Evolutionary conservation across 495 filamentous ascomycete genomes (phyloP).

Genomic region (Trichoderma erinaceum): DNA sequence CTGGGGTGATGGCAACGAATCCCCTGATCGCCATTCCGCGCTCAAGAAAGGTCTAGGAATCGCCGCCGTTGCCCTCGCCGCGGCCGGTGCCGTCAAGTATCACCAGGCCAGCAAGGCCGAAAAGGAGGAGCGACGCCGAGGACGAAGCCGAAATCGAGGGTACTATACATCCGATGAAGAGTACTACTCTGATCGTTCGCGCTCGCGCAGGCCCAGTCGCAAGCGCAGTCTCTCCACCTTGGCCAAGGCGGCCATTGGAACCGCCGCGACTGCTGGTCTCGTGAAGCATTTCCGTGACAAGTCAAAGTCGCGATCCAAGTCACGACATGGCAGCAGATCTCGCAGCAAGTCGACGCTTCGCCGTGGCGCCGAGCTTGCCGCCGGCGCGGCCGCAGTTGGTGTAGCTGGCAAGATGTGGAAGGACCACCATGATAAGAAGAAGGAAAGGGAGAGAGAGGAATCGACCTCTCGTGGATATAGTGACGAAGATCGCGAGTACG

Average conservation of each 20-base stretch:
- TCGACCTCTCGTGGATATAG: conserved; percentile 39
- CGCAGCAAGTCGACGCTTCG: conserved; percentile 49
- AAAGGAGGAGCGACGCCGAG: conserved; percentile 58
- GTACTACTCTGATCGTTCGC: conserved; percentile 27
- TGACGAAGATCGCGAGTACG: conserved; percentile 27
- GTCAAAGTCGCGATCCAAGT: conserved; percentile 44
- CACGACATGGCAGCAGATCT: conserved; percentile 48
- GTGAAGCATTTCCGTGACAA: conserved; percentile 68
- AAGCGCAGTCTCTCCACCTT: conserved; percentile 62
- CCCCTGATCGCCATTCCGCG: conserved; percentile 38
- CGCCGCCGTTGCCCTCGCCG: conserved; percentile 69
- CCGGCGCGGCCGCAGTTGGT: conserved; percentile 70
- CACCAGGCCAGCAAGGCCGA: conserved; percentile 61
- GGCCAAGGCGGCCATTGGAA: conserved; percentile 71
- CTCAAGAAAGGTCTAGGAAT: conserved; percentile 68
- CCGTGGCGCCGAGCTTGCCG: conserved; percentile 57
- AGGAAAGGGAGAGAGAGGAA: conserved; percentile 40
- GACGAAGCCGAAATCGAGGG: conserved; percentile 61
- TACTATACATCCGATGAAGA: conserved; percentile 28
- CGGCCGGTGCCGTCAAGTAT: conserved; percentile 72
- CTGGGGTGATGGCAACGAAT: conserved; percentile 44
- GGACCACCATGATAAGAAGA: conserved; percentile 57
- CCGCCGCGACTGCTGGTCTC: conserved; percentile 70
- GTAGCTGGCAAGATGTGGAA: conserved; percentile 79
- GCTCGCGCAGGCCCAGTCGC: conserved; percentile 37